Percentiles rank a stretch among this genome's conserved stretches.
Conservation (phyloP, 306 rosid genomes). For the Casuarina glauca region DNA sequence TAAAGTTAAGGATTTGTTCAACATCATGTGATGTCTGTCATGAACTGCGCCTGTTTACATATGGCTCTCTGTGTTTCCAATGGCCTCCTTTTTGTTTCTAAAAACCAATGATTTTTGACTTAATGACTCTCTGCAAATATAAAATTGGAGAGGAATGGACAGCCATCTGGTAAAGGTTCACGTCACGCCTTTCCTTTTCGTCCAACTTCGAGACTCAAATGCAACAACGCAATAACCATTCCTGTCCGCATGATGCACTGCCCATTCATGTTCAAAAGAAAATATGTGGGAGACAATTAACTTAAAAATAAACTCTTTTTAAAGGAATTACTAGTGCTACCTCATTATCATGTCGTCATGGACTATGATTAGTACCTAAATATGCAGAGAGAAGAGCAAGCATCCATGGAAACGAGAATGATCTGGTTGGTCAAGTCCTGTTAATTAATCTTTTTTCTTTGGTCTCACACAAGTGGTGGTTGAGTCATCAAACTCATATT, state of each 20-base stretch:
- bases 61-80: conserved; percentile 1
- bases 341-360: conserved; percentile 23
- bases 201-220: conserved; percentile 15
- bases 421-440: conserved; percentile 10
- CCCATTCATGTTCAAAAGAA: conserved; percentile 7
- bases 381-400: conserved; percentile 29
- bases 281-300: conserved; percentile 2
- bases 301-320: conserved; percentile 17
- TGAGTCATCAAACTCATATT: conserved; percentile 58
- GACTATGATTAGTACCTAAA: conserved; percentile 38
- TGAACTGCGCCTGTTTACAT: conserved; percentile 1
- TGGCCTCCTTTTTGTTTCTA: not conserved
- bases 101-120: conserved; percentile 2
- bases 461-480: conserved; percentile 47
- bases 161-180: not conserved
- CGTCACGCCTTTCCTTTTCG: conserved; percentile 16
- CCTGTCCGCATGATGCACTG: not conserved
- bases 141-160: conserved; percentile 4
- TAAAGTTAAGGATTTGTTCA: conserved; percentile 5
- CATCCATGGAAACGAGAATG: conserved; percentile 24
- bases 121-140: conserved; percentile 31
- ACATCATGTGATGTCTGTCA: not conserved
- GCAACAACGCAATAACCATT: not conserved
- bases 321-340: conserved; percentile 10
- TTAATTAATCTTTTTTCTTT: conserved; percentile 19